Percentiles rank a stretch among this genome's conserved stretches.
Evolutionary conservation across 2,329 filamentous ascomycete genomes (phyloP).

Genomic region (Venturia nashicola): DNA sequence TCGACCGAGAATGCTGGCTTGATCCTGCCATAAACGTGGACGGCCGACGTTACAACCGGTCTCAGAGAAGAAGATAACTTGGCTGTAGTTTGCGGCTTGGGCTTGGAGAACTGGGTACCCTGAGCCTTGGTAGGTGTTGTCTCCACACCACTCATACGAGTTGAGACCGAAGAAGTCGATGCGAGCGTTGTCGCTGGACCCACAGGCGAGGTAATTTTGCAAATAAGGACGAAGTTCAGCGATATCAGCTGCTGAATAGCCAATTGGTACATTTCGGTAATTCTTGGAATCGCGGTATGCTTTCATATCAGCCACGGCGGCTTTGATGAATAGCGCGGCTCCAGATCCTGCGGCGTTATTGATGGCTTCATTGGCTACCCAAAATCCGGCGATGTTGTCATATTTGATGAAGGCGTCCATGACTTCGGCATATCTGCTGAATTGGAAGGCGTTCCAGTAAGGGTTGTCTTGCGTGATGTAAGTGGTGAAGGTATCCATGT

Average conservation of each 20-base stretch:
- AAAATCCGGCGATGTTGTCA: slow-evolving; percentile 72
- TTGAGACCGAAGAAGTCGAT: slow-evolving; percentile 87
- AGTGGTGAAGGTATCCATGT: slow-evolving; percentile 63
- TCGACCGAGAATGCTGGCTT: slow-evolving; percentile 61
- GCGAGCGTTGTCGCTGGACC: slow-evolving; percentile 55
- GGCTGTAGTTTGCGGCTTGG: slow-evolving; percentile 56
- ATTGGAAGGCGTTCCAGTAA: slow-evolving; percentile 62
- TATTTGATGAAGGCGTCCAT: slow-evolving; percentile 67
- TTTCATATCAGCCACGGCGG: slow-evolving; percentile 71
- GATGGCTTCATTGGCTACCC: slow-evolving; percentile 79
- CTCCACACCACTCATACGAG: slow-evolving; percentile 53
- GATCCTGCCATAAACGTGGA: slow-evolving; percentile 56
- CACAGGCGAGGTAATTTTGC: slow-evolving; percentile 68
- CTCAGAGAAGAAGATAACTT: slow-evolving; percentile 82
- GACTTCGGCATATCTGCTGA: slow-evolving; percentile 53
- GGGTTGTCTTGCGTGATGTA: slow-evolving; percentile 52
- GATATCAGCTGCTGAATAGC: slow-evolving; percentile 83
- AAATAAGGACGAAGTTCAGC: slow-evolving; percentile 52
- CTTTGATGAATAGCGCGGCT: slow-evolving; percentile 73
- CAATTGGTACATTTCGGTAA: slow-evolving; percentile 71
- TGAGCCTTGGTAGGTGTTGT: slow-evolving; percentile 43
- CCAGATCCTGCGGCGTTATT: slow-evolving; percentile 41
- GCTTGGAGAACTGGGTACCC: slow-evolving; percentile 59
- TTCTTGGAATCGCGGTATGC: slow-evolving; percentile 61
- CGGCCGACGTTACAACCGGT: slow-evolving; percentile 62